phyloP scores from a whole-genome alignment of 371 early-diverging fungal genomes.

The Zopfochytrium polystomum region DNA sequence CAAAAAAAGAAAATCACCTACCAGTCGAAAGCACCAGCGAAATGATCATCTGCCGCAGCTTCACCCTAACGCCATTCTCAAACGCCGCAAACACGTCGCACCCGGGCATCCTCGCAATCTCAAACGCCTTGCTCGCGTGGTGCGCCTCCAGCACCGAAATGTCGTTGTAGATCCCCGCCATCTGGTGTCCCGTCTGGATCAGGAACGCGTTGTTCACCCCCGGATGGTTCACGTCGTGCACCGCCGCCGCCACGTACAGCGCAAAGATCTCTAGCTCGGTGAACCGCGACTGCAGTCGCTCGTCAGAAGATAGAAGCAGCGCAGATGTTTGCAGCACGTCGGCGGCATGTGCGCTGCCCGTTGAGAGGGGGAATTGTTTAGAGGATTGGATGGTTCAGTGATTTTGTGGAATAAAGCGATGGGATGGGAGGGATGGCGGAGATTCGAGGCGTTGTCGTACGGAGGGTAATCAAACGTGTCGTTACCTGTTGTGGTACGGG shows the following conservation, averaged over 20 bases:
- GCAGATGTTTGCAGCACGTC: constrained; percentile 52
- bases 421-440: too few relatives aligned
- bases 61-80: constrained; percentile 37
- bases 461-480: not conserved
- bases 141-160: constrained; percentile 50
- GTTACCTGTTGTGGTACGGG: constrained; percentile 51
- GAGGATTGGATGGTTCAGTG: not conserved
- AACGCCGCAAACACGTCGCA: constrained; percentile 44
- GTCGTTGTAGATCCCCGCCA: constrained; percentile 55
- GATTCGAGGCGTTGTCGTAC: too few relatives aligned
- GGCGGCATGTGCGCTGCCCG: constrained; percentile 48
- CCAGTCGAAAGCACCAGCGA: constrained; percentile 55
- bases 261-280: constrained; percentile 45
- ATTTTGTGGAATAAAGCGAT: too few relatives aligned
- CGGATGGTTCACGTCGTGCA: constrained; percentile 57
- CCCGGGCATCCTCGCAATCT: constrained; percentile 38
- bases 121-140: constrained; percentile 50
- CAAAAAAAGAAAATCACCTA: constrained; percentile 8
- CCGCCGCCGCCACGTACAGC: constrained; percentile 43
- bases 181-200: constrained; percentile 34
- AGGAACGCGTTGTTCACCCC: constrained; percentile 55
- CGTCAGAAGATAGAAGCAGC: constrained; percentile 41
- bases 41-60: constrained; percentile 45
- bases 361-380: not conserved
- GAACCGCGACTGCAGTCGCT: constrained; percentile 38